These are phyloP conservation scores for Chlorella sorokiniana DNA, from an alignment of 139 green algal species.

Conservation along the genomic window DNA sequence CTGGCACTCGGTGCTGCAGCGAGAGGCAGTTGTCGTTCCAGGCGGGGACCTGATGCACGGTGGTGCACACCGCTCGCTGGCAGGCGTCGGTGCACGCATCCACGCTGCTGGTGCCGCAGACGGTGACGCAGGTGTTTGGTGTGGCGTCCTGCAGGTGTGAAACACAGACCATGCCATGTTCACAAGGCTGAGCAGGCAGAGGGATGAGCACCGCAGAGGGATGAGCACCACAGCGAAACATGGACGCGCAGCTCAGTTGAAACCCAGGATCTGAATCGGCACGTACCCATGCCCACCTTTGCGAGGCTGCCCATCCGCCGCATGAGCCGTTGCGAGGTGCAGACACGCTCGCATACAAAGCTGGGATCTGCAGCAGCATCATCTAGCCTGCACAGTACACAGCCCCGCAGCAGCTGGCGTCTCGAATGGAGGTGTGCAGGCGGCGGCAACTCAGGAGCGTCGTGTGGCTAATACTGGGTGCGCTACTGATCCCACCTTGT, in stretches of 20 bases:
- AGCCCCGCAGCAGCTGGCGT: background rate
- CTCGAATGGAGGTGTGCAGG: background rate
- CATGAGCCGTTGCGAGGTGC: conserved; percentile 85
- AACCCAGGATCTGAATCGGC: background rate
- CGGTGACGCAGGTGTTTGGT: conserved; percentile 90
- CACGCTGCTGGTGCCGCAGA: conserved; percentile 81
- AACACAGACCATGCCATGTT: background rate
- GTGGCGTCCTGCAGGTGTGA: conserved; percentile 75
- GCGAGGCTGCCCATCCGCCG: conserved; percentile 76
- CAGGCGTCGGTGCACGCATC: conserved; percentile 95
- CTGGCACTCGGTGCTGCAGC: conserved; percentile 87
- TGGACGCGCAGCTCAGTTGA: background rate
- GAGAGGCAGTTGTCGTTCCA: conserved; percentile 94
- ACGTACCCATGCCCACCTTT: conserved; percentile 62
- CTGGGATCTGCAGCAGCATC: conserved; percentile 37
- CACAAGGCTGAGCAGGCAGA: background rate
- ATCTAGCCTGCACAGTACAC: conserved; percentile 25
- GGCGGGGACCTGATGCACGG: conserved; percentile 88
- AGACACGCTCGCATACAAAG: conserved; percentile 97
- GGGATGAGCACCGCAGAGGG: background rate
- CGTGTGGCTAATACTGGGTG: no score
- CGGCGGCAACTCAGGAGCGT: no score
- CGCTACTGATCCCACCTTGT: conserved; percentile 3
- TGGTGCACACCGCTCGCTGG: conserved; percentile 81
- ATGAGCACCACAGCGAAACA: background rate